A percentile compares a stretch with the other conserved stretches of the same genome.
Evolutionary conservation across 1,284 basidiomycete species (phyloP).

Genomic region (Leccinum pachyderme): DNA sequence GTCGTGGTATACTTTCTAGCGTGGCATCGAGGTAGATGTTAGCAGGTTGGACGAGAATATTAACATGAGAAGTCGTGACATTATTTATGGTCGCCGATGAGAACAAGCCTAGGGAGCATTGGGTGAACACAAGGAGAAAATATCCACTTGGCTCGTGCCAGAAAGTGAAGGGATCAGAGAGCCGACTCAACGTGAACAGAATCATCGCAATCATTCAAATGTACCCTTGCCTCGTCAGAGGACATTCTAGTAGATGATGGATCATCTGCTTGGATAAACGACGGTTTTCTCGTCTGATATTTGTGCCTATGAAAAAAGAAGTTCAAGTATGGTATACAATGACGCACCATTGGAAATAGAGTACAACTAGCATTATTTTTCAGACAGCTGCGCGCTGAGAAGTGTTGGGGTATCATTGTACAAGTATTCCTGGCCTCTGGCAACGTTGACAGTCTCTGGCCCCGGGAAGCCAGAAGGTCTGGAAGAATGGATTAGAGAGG

Average conservation of each 20-base stretch:
- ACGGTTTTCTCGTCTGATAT: no score
- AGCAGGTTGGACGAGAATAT: not conserved
- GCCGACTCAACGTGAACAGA: no score
- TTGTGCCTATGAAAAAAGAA: no score
- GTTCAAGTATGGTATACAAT: no score
- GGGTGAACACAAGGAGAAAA: constrained; percentile 8
- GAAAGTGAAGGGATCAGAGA: no score
- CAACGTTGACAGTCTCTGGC: constrained; percentile 10
- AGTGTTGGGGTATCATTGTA: constrained; percentile 29
- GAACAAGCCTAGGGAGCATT: constrained; percentile 57
- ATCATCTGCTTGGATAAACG: no score
- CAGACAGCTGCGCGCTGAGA: constrained; percentile 43
- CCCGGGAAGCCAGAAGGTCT: constrained; percentile 40
- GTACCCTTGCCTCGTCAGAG: no score
- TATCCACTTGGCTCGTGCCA: no score
- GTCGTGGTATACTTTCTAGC: constrained; percentile 40
- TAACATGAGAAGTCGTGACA: constrained; percentile 40
- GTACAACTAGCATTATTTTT: constrained; percentile 34
- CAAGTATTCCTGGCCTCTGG: constrained; percentile 4
- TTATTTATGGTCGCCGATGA: constrained; percentile 77
- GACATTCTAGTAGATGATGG: no score
- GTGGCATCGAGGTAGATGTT: constrained; percentile 40
- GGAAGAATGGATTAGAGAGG: constrained; percentile 44
- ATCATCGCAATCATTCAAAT: no score
- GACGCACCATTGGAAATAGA: no score